A percentile compares a stretch with the other conserved stretches of the same genome.
phyloP scores from a whole-genome alignment of 163 green algal genomes.

The Scenedesmus sp. region DNA sequence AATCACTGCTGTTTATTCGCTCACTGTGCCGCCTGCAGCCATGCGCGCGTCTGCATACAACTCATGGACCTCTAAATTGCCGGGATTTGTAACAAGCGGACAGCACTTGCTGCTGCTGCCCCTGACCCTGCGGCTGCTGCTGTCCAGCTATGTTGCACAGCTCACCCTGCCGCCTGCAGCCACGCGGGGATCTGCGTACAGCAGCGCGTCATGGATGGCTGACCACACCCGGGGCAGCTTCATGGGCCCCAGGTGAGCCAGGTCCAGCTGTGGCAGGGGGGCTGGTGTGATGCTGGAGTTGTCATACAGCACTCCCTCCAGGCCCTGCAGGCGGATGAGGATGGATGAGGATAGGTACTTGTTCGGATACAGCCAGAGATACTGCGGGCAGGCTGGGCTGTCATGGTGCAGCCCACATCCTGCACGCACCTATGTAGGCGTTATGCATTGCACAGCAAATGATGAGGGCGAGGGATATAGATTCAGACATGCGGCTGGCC shows the following conservation, averaged over 20 bases:
- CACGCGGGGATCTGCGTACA: conserved; percentile 60
- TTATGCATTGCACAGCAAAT: not conserved
- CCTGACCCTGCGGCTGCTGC: not conserved
- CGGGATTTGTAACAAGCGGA: not conserved
- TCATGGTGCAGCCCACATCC: not conserved
- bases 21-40: not conserved
- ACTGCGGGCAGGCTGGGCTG: not conserved
- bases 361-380: not conserved
- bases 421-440: not conserved
- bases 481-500: no score
- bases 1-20: no score
- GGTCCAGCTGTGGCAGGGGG: conserved; percentile 45
- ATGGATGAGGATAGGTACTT: no score
- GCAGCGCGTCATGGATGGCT: conserved; percentile 64
- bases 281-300: conserved; percentile 16
- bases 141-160: not conserved
- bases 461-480: no score
- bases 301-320: conserved; percentile 50
- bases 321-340: conserved; percentile 4
- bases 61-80: not conserved
- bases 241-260: conserved; percentile 54
- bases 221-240: conserved; percentile 62
- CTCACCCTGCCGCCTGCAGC: conserved; percentile 55
- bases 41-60: not conserved
- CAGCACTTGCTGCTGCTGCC: not conserved